Base-by-base conservation (phyloP, 345 rosid genomes). In the Clausena lansium region DNA sequence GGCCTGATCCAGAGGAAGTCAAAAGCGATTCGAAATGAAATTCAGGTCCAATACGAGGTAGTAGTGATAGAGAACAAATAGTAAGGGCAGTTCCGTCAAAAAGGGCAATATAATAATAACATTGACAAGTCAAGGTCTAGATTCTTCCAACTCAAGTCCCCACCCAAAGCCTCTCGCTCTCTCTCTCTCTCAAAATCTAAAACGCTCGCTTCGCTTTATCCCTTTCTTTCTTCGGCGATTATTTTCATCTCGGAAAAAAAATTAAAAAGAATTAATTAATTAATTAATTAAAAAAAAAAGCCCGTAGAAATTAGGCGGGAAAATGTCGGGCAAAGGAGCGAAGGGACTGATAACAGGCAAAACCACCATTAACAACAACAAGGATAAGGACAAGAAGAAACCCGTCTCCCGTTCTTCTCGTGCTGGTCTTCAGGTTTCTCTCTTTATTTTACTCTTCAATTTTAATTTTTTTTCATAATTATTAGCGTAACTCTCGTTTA, bases 291-390 rank as follows among this genome's bases (percentile, higher is more conserved):
- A 6, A 20, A 41, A 45, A 57, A 45, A 33, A n/a, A n/a, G n/a
- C n/a, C 4, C 1, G 11, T 63, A 14, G 20, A 14, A 11, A 20
- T 73, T 77, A 71, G 77, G 79, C 81, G 76, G 82, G 83, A 88
- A 84, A 84, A 90, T 92, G 97, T 85, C 97, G 58, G 97, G 97
- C 52, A 92, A 92, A 81, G 97, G 97, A 64, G 97, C 93, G 0
- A 92, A 92, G 32, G 97, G 97, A 6, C 81, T 92, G 84, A 85
- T 88, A 41, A 88, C 87, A 69, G 97, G 93, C 64, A 91, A 91
- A 86, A 84, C 93, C 28, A 85, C 88, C 14, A 41, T 79, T 67
- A 83, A 65, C 36, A 62, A 65, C 36, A 62, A 74, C 28, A 87
- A 77, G 80, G 92, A 90, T 75, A 91, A 88, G 85, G 93, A 90